phyloP scores from a whole-genome alignment of 2,329 filamentous ascomycete genomes.

The Epichloe glyceriae region DNA sequence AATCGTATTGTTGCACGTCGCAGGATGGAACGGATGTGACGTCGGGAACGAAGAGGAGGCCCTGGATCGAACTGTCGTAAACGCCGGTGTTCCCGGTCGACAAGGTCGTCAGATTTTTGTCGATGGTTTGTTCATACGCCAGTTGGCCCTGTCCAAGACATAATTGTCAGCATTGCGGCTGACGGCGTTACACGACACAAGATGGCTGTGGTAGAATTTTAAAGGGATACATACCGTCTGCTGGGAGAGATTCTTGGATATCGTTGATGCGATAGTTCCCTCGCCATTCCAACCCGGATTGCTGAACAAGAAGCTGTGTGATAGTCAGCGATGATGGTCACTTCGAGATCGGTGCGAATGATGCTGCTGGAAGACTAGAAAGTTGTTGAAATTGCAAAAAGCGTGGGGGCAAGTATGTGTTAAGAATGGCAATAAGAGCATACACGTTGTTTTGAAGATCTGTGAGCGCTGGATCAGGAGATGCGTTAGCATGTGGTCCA shows the following conservation, averaged over 20 bases:
- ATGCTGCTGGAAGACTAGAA: not conserved
- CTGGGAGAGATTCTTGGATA: conserved; percentile 44
- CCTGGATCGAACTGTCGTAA: conserved; percentile 51
- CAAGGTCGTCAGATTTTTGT: conserved; percentile 59
- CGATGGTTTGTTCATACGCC: conserved; percentile 38
- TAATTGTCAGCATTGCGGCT: not conserved
- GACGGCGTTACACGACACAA: not conserved
- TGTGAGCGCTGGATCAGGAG: conserved; percentile 27
- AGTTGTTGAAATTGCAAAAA: not conserved
- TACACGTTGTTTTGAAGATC: conserved; percentile 40
- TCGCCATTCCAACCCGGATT: conserved; percentile 42
- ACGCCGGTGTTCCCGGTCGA: conserved; percentile 52
- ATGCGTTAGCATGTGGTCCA: conserved; percentile 3
- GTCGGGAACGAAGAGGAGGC: conserved; percentile 76
- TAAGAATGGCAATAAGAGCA: conserved; percentile 11
- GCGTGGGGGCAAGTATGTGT: not conserved
- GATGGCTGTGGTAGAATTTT: not conserved
- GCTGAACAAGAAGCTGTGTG: conserved; percentile 42
- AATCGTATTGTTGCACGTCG: conserved; percentile 44
- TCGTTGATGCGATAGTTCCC: conserved; percentile 36
- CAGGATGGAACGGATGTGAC: conserved; percentile 48
- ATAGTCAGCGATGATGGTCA: conserved; percentile 4
- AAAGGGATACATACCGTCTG: conserved; percentile 33
- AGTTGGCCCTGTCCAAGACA: conserved; percentile 25
- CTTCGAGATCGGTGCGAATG: not conserved